Evolutionary conservation across 768 basidiomycete genomes (phyloP), one percentile per base, ranked within the genome.

Genomic region (Tricholoma sp.): DNA sequence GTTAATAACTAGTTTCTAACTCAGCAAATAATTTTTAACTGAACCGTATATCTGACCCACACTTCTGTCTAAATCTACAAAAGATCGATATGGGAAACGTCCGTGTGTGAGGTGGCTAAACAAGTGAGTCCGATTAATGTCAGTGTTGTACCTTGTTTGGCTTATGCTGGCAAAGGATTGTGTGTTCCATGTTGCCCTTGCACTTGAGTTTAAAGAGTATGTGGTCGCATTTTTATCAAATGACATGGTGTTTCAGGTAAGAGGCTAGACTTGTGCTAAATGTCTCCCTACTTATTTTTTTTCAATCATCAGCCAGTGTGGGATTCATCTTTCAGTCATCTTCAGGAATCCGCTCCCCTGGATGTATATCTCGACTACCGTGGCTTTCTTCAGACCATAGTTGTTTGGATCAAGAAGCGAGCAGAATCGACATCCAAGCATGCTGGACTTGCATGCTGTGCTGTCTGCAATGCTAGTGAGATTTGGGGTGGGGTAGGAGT

Each of bases 211-310:
- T 44, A 44, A 49, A 6, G 53, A 59, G 20, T 59, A 57, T 49
- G 52, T 57, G 4, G 28, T 62, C 28, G 52, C 56, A 13, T 62
- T 62, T 52, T 52, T 59, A 13, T 54, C 55, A 9, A 50, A 45
- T 34, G 58, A 59, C 28, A 32, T 51, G 32, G 24, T 59, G 9
- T 54, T 57, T 48, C 55, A 62, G 49, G 58, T 62, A 18, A 52
- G 33, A n/a, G n/a, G n/a, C n/a, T n/a, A n/a, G n/a, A n/a, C n/a
- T n/a, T n/a, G n/a, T n/a, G n/a, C n/a, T n/a, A n/a, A n/a, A n/a
- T n/a, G n/a, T n/a, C n/a, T n/a, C n/a, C n/a, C n/a, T n/a, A n/a
- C n/a, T n/a, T n/a, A n/a, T n/a, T n/a, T n/a, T n/a, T n/a, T n/a
- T n/a, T n/a, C n/a, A n/a, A n/a, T n/a, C n/a, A n/a, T 42, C 20